A percentile compares a stretch with the other conserved stretches of the same genome.
Conservation (phyloP, 192 early-diverging fungal genomes). For the Geranomyces variabilis region DNA sequence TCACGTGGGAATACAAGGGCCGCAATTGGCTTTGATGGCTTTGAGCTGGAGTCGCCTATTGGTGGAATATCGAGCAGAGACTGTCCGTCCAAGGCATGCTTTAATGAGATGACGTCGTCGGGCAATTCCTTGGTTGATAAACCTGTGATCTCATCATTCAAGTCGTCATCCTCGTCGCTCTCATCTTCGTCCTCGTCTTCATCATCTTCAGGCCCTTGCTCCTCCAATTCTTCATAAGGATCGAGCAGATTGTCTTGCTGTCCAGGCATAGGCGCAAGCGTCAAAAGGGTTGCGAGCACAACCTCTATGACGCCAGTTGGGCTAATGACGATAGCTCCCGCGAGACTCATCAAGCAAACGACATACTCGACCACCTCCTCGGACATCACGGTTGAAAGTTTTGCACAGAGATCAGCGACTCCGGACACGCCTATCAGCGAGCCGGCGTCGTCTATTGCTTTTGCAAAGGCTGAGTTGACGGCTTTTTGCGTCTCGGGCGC, state of each 20-base stretch:
- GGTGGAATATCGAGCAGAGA: neutral
- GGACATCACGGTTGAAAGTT: too few species aligned
- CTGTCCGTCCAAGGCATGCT: neutral
- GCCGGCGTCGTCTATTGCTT: too few species aligned
- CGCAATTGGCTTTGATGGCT: neutral
- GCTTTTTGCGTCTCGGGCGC: too few species aligned
- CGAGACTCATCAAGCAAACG: neutral
- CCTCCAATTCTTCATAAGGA: neutral
- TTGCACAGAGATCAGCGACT: too few species aligned
- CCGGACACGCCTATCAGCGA: too few species aligned
- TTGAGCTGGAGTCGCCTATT: neutral
- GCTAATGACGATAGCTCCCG: neutral
- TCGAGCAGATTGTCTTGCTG: neutral
- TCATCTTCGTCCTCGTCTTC: constrained; percentile 1
- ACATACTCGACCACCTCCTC: neutral
- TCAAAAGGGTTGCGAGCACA: neutral
- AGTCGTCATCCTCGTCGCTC: constrained; percentile 1
- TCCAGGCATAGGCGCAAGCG: neutral
- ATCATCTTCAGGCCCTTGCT: neutral
- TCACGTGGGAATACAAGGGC: neutral
- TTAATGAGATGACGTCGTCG: neutral
- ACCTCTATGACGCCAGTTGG: neutral
- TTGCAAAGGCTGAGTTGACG: too few species aligned
- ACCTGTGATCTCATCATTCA: neutral
- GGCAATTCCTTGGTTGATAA: neutral